Base-by-base conservation (phyloP, 2,329 filamentous ascomycete genomes). In the Pseudogymnoascus sp. region DNA sequence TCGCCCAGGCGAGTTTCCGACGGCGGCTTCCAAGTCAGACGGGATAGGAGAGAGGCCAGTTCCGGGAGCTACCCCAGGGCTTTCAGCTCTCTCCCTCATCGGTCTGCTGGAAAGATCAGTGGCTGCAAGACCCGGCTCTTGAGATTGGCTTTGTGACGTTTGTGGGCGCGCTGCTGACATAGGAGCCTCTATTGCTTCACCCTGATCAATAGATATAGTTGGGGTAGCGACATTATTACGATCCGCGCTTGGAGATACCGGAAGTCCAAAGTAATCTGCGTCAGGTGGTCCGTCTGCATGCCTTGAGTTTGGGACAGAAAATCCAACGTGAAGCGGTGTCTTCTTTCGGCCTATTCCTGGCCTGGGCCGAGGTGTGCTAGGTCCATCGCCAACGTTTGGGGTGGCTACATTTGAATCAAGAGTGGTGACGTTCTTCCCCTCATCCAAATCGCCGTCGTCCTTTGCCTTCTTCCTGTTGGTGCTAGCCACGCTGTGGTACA, bases 401-500 rank as follows among this genome's bases (percentile, higher is more conserved):
- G 47, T 54, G n/a, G 47, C n/a, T 14, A 25, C 25, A 20, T 33
- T 14, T 33, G 47, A 18, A 7, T 20, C 9, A 2, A 5, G 11
- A 14, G 47, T 33, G 28, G 47, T 14, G 28, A 18, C 5, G 16
- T 54, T 16, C 25, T 54, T 54, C 2, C 25, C 47, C 6, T 54
- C 47, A 33, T 54, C 47, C 47, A 54, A 54, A 33, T 22, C 47
- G 25, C 28, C 47, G 18, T 54, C 47, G 33, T 9, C 11, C 47
- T 54, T 54, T 54, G n/a, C 9, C 11, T 63, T 57, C 37, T 61
- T 54, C 14, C 22, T 12, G 41, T 59, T 30, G 4, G 64, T 61
- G 28, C 41, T 47, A 50, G 41, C 63, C 28, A 62, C 62, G 12
- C 38, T 58, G 7, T 64, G 62, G 41, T 70, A 65, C 5, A 68